Evolutionary conservation across 306 rosid genomes (phyloP).

Genomic region (Cucurbita ficifolia): DNA sequence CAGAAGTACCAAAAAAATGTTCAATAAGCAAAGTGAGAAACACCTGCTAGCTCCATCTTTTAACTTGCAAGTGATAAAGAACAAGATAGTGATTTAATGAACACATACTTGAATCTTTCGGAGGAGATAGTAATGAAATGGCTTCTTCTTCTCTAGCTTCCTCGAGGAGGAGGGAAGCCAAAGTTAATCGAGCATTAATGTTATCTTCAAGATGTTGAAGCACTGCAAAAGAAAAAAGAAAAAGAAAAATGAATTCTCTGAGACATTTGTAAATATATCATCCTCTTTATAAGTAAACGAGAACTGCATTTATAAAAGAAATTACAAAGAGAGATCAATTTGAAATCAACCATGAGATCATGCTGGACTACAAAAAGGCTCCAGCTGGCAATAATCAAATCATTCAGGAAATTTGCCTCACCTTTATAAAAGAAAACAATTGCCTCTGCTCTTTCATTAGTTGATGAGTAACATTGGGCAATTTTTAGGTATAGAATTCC

Average conservation of each 20-base stretch:
- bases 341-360: neutral
- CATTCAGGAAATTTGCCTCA: slow-evolving; percentile 6
- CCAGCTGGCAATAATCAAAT: neutral
- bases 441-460: slow-evolving; percentile 47
- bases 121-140: slow-evolving; percentile 59
- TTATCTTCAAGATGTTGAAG: slow-evolving; percentile 44
- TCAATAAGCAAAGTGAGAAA: neutral
- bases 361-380: neutral
- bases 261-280: neutral
- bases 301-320: neutral
- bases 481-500: slow-evolving; percentile 42
- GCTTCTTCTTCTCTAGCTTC: slow-evolving; percentile 71
- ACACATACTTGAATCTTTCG: slow-evolving; percentile 34
- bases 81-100: neutral
- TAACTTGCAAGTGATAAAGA: slow-evolving; percentile 12
- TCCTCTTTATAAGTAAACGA: neutral
- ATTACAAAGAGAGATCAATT: neutral
- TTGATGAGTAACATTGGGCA: slow-evolving; percentile 48
- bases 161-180: slow-evolving; percentile 80
- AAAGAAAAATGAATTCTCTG: neutral
- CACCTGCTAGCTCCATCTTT: neutral
- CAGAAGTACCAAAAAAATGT: neutral
- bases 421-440: slow-evolving; percentile 57
- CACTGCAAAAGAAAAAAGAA: slow-evolving; percentile 25
- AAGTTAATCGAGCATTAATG: slow-evolving; percentile 53